Evolutionary conservation across 768 basidiomycete genomes (phyloP), one percentile per base, ranked within the genome.

Genomic region (Pleurotus ostreatus): DNA sequence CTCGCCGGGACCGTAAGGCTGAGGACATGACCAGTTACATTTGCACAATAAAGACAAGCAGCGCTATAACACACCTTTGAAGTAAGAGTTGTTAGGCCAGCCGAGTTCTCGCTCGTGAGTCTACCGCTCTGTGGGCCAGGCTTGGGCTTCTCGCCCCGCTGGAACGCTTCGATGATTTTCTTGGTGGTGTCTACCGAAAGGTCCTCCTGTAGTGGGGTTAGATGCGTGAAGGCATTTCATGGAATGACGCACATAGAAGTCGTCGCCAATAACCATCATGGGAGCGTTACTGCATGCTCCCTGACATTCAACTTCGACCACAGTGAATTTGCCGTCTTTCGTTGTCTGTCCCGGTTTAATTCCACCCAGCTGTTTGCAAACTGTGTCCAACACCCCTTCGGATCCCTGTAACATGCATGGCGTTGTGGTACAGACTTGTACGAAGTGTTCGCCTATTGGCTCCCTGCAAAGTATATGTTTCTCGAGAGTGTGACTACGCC

Each of bases 401-500:
- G 94, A 94, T 47, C 95, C 96, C 59, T 83, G 80, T 37, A 99
- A 80, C 89, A 96, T 95, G 76, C 97, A 99, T 15, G 97, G 97
- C 6, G 97, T 98, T 37, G 97, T 98, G 26, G 97, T 98, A 79
- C 97, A 99, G 56, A 98, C 91, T 74, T 98, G 96, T 34, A 99
- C 87, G 66, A 98, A 98, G 70, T 98, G 80, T 63, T 89, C 75
- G 23, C 93, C 95, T 55, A 98, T 92, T 4, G 95, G 96, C 72
- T 97, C 94, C 54, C 94, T 94, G 49, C 53, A 12, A 2, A 40
- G 11, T 34, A 34, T 46, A 41, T 26, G 22, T 9, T 20, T 30
- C 22, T 22, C 0, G 44, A 26, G 13, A 48, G 22, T 12, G 13
- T 23, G 20, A 46, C 15, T 40, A 9, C 38, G 57, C 26, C 8